Conservation (phyloP, 2,329 filamentous ascomycete genomes). For the Beauveria medogensis region DNA sequence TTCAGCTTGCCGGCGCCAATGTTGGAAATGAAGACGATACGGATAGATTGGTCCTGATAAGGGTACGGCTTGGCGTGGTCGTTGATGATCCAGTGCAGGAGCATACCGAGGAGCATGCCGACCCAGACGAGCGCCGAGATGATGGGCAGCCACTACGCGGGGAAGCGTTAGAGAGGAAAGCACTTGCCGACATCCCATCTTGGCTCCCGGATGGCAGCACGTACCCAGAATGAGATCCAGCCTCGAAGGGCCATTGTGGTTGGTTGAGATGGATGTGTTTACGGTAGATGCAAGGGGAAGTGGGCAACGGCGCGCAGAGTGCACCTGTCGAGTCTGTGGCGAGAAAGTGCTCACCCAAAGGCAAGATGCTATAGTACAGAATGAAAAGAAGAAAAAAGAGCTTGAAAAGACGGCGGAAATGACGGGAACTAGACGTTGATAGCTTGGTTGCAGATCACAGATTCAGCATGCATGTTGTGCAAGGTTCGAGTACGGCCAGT, state of each 20-base stretch:
- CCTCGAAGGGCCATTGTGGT: slow-evolving; percentile 24
- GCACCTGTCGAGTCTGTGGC: background rate
- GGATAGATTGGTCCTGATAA: slow-evolving; percentile 50
- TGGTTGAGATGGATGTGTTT: background rate
- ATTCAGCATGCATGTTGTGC: too few relatives aligned
- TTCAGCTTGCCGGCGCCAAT: slow-evolving; percentile 56
- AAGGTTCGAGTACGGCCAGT: too few relatives aligned
- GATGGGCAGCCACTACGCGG: slow-evolving; percentile 53
- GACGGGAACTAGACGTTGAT: background rate
- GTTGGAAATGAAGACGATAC: slow-evolving; percentile 66
- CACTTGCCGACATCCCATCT: background rate
- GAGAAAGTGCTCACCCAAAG: background rate
- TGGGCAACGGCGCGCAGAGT: background rate
- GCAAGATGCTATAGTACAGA: background rate
- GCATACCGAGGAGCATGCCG: slow-evolving; percentile 58
- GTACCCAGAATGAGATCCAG: slow-evolving; percentile 34
- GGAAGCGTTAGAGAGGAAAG: background rate
- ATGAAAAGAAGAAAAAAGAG: background rate
- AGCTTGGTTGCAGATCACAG: background rate
- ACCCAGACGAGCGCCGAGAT: slow-evolving; percentile 59
- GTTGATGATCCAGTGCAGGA: slow-evolving; percentile 60
- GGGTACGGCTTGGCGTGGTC: slow-evolving; percentile 46
- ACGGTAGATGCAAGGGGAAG: too few relatives aligned
- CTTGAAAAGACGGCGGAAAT: background rate
- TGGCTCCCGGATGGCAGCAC: background rate